Evolutionary conservation across 805 yeast species (phyloP), one percentile per base, ranked within the genome.

Genomic region (Suhomyces tanzawaensis): DNA sequence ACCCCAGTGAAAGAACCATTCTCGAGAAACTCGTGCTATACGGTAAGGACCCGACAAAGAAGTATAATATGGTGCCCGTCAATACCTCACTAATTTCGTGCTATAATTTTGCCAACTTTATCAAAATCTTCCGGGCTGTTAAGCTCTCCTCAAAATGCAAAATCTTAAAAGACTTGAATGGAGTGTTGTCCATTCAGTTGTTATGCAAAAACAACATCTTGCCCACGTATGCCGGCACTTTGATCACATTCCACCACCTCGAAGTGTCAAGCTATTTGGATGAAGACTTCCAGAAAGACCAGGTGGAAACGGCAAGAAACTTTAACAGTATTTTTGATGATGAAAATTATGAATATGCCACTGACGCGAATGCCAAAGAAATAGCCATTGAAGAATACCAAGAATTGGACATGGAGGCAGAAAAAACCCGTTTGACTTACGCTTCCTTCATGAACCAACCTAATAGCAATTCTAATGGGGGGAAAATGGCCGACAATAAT

Each of bases 1-100:
- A 82, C 32, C 95, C 95, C 0, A 74, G 71, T 42, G 84, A 76
- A 33, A 71, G 73, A 47, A 65, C 78, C 2, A 75, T 79, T 9
- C 56, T 88, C 22, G 91, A 84, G 44, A 79, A 80, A 29, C 55
- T 86, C 21, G 68, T 55, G n/a, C 49, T 76, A 1, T 66, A 47
- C 44, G 53, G 48, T 18, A 57, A 58, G 2, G 42, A 40, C 4
- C 29, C 29, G 18, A 29, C 19, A 15, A 34, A 58, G 28, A 61
- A 68, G 7, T 58, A 57, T 22, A 62, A 58, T 15, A 47, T 48
- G 48, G 45, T 31, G 11, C 54, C 55, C 0, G 42, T 51, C 4
- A 40, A 52, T 13, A 45, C 53, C 8, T 49, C 63, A 1, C 36
- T 58, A 2, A 44, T 61, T 3, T 58, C 69, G 1, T 50, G 60